These are phyloP conservation scores for Phytophthora cryptogea DNA, from an alignment of 352 stramenopile genomes.

Conservation along the genomic window DNA sequence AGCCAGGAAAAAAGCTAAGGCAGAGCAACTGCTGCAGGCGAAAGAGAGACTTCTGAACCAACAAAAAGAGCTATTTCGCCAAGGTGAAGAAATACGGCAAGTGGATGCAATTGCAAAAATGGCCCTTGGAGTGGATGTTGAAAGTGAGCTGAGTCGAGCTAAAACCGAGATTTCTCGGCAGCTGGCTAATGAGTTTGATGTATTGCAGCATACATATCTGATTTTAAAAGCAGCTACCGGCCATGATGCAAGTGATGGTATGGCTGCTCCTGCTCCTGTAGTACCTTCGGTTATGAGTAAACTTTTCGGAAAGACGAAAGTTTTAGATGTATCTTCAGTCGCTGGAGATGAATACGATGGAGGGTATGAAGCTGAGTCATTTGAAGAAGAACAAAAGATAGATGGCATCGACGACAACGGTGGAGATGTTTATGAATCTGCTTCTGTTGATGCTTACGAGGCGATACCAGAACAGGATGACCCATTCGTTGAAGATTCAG, in stretches of 20 bases:
- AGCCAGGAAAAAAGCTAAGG: conserved; percentile 48
- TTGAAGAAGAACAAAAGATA: conserved; percentile 37
- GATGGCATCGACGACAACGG: not conserved
- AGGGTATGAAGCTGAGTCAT: conserved; percentile 47
- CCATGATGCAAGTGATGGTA: too few species aligned
- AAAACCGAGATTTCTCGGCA: conserved; percentile 38
- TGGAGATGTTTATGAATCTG: conserved; percentile 5
- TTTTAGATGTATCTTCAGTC: conserved; percentile 4
- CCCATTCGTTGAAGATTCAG: not conserved
- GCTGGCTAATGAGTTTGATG: conserved; percentile 37
- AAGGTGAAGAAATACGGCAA: conserved; percentile 47
- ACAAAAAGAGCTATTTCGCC: conserved; percentile 35
- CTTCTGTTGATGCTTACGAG: conserved; percentile 18
- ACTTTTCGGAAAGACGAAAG: conserved; percentile 18
- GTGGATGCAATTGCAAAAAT: conserved; percentile 45
- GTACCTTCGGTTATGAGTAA: conserved; percentile 18
- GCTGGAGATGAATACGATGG: conserved; percentile 22
- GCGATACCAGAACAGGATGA: conserved; percentile 8
- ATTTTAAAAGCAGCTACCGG: conserved; percentile 10
- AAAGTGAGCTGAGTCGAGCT: conserved; percentile 24
- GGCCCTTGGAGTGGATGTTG: conserved; percentile 44
- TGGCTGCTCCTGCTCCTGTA: not conserved
- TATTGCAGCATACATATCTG: conserved; percentile 36
- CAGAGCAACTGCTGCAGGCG: conserved; percentile 38
- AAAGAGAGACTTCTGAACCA: conserved; percentile 43